Evolutionary conservation across 345 rosid genomes (phyloP), one percentile per base, ranked within the genome.

Genomic region (Bretschneidera sinensis): DNA sequence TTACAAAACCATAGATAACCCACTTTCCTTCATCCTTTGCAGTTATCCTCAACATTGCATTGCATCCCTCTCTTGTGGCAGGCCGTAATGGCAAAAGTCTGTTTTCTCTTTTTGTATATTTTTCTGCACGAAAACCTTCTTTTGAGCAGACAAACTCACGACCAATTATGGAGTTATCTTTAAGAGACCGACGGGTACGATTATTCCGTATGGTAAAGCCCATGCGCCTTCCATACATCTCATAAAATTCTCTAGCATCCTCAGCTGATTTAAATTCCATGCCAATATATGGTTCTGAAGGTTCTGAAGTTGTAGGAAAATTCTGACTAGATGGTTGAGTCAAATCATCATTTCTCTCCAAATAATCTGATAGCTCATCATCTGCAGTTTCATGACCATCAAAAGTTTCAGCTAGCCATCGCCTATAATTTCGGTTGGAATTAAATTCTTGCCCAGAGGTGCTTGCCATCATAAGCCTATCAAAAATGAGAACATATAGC

Each of bases 231-330:
- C 81, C 81, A 66, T 72, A 72, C 64, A 69, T 65, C 69, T 72
- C 81, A 24, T 76, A 76, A 34, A 72, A 76, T 47, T 76, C 80
- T 67, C 80, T 72, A 45, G 80, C 80, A 51, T 72, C 74, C 58
- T 76, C 80, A 18, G 74, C 77, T 21, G 72, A 65, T 17, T 63
- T 74, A 59, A 76, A 76, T 64, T 66, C 80, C 80, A 65, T 65
- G 21, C 80, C 77, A 15, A 55, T 62, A 43, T 11, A 59, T 18
- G 80, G 77, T 49, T 71, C 79, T 19, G 18, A 11, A 33, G 59
- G 43, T 51, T 71, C 71, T 24, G 54, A 60, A 28, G 20, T 55
- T 35, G 49, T 21, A 23, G 65, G 62, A 68, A 69, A 66, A 23
- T 47, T 54, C 22, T 57, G 60, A 59, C 54, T 54, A 4, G 60